A percentile compares a stretch with the other conserved stretches of the same genome.
These are phyloP conservation scores for Acanthochlamys bracteata DNA, from an alignment of 106 monocot genomes.

Conservation along the genomic window DNA sequence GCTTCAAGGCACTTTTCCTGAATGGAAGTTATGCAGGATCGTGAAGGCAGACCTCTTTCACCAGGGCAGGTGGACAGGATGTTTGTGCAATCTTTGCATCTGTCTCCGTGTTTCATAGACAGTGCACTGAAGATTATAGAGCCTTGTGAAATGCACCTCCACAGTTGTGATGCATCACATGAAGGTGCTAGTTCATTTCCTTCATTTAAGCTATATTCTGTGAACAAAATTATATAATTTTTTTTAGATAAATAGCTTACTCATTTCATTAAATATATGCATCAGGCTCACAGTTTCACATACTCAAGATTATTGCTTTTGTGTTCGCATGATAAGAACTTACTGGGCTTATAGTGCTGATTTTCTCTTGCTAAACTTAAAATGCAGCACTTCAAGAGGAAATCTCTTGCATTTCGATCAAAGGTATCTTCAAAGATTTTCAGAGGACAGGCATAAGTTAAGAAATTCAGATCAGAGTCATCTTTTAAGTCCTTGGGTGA, in stretches of 20 bases:
- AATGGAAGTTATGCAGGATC: constrained; percentile 20
- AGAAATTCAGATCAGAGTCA: constrained; percentile 1
- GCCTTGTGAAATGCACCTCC: constrained; percentile 8
- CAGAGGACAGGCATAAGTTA: constrained; percentile 7
- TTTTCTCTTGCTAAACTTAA: background rate
- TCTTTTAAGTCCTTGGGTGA: background rate
- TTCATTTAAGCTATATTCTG: background rate
- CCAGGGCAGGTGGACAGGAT: constrained; percentile 58
- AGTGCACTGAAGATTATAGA: constrained; percentile 17
- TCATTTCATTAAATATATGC: background rate
- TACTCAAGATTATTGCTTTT: background rate
- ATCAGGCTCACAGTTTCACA: background rate
- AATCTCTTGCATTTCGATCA: constrained; percentile 2
- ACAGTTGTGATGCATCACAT: constrained; percentile 9
- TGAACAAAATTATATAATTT: background rate
- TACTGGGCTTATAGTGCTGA: background rate
- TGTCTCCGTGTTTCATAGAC: constrained; percentile 36
- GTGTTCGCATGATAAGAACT: background rate
- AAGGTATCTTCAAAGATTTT: constrained; percentile 13
- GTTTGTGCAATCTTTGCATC: constrained; percentile 64
- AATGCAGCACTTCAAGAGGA: constrained; percentile 25
- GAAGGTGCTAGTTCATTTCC: background rate
- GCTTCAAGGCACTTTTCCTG: background rate
- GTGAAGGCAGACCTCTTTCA: constrained; percentile 22
- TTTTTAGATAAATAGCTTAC: no score